Base-by-base conservation (phyloP, 805 yeast species). In the Yarrowia sp. region DNA sequence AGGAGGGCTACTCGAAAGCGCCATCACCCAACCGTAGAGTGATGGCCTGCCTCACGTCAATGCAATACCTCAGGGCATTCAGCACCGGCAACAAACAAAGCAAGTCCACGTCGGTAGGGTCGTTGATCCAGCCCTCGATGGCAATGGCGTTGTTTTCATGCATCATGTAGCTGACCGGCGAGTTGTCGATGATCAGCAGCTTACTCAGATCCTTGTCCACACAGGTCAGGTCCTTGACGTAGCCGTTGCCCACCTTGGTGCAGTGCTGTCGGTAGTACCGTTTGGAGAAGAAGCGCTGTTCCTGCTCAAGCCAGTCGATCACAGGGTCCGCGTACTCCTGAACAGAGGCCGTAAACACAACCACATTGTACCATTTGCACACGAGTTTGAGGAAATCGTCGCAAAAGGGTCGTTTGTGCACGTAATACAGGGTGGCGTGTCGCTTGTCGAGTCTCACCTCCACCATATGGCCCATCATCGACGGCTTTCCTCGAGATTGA, bases 71-170 rank as follows among this genome's bases (percentile, higher is more conserved):
- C 74, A 95, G 79, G 36, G 94, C 88, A 74, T 87, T 85, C 52
- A 92, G 79, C 75, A 95, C 79, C 1, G 99, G 98, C 52, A 95
- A 77, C 66, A 95, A 79, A 73, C 92, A 88, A 78, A 95, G 80
- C 70, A 95, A 80, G 74, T 92, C 97, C 26, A 88, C 82, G 75
- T 95, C 99, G 45, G 89, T 85, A n/a, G 96, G 97, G 78, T 95
- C 99, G 75, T 90, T 91, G 71, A 95, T 92, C 99, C 99, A 95
- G 56, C 99, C 98, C 79, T 93, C 97, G 8, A 95, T 92, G 80
- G 89, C 87, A 26, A 95, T 89, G 1, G 97, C 99, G 75, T 95
- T 95, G 72, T 88, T 88, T 50, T 66, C 67, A 77, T 94, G 93
- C 77, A 86, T 79, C 15, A 91, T 88, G 77, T 91, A 95, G 75